Evolutionary conservation across 148 eudicot species (phyloP), one percentile per base, ranked within the genome.

Genomic region (Spergularia bocconei): DNA sequence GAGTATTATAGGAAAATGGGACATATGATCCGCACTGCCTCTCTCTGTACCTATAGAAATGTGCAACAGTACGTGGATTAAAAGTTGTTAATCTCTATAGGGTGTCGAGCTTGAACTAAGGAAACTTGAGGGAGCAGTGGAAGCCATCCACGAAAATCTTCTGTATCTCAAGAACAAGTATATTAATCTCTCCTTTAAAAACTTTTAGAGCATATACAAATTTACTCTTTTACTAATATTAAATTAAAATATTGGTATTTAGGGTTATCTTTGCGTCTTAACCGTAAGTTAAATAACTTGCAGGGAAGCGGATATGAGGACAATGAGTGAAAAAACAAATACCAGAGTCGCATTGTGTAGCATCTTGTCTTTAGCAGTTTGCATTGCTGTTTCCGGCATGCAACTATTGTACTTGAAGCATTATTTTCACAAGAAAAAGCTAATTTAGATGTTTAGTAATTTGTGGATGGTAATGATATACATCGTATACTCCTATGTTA

Each of bases 51-150:
- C 25, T 23, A 0, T 23, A 23, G 25, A 23, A 23, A 23, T 0
- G 25, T 23, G 25, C 25, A 23, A 23, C 25, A 23, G 25, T 23
- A 23, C n/a, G n/a, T n/a, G n/a, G 25, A 23, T 23, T 23, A 23
- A 23, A 23, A 23, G 25, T 23, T 29, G 36, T 29, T 29, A 11
- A 16, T 17, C 60, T 55, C 16, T 17, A 54, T 67, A 89, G 93
- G 93, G 98, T 58, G 86, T 93, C 68, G 96, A 93, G 73, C 93
- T 93, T 52, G 98, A 91, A 81, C 79, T 93, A 64, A 82, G 79
- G 84, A 93, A 93, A 89, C 93, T 93, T 66, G 96, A 89, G 83
- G 96, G 88, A 79, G 88, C 87, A 64, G 93, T 93, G 44, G 96
- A 93, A 79, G 87, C 93, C 59, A 88, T 93, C 58, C 98, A 88